phyloP scores from a whole-genome alignment of 2,329 filamentous ascomycete genomes.

The Diplodia sapinea region DNA sequence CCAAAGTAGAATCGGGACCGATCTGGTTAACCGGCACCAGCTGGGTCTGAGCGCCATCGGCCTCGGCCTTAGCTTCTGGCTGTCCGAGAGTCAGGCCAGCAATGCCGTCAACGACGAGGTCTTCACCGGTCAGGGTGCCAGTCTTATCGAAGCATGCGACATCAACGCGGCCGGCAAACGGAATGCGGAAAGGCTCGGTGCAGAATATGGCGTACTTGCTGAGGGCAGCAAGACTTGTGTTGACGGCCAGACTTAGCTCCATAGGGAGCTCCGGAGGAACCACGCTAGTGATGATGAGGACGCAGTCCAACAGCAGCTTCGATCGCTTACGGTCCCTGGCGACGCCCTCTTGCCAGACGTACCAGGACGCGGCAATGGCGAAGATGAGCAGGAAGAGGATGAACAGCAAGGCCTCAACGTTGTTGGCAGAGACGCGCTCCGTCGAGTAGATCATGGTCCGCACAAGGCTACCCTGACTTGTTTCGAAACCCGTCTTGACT shows the following conservation, averaged over 20 bases:
- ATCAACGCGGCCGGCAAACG: conserved; percentile 92
- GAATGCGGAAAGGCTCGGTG: conserved; percentile 97
- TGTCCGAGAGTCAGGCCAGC: conserved; percentile 82
- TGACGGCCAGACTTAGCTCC: conserved; percentile 96
- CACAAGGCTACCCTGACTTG: conserved; percentile 94
- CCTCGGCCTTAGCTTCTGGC: conserved; percentile 68
- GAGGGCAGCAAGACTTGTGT: conserved; percentile 92
- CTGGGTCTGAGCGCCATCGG: conserved; percentile 81
- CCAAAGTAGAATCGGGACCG: conserved; percentile 83
- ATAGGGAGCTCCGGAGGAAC: conserved; percentile 98
- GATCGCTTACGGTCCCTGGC: conserved; percentile 93
- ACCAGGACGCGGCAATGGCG: conserved; percentile 96
- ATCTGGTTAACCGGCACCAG: conserved; percentile 74
- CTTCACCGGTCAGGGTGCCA: conserved; percentile 93
- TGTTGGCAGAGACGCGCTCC: conserved; percentile 98
- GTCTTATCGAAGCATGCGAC: conserved; percentile 99
- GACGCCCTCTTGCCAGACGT: conserved; percentile 98
- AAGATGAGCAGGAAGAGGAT: conserved; percentile 97
- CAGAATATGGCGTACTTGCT: conserved; percentile 98
- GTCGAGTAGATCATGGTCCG: conserved; percentile 99
- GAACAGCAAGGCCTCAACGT: conserved; percentile 93
- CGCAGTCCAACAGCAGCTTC: conserved; percentile 94
- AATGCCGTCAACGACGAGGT: conserved; percentile 95
- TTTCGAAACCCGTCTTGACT: conserved; percentile 97
- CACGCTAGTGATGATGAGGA: conserved; percentile 96